These are phyloP conservation scores for Schrenkiella parvula DNA, from an alignment of 345 rosid genomes.

Conservation along the genomic window DNA sequence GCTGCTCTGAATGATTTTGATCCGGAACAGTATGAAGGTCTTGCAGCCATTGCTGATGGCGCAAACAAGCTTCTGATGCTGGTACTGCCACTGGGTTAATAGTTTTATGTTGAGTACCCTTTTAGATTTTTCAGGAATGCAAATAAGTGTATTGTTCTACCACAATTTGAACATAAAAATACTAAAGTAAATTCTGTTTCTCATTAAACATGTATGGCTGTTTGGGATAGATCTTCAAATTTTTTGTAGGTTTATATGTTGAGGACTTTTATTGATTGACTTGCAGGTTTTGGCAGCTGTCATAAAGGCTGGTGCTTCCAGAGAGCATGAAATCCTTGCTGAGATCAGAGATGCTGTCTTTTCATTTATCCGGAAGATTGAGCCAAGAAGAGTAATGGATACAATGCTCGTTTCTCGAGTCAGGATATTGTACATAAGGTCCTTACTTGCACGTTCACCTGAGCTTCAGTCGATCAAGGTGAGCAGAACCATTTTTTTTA, in stretches of 20 bases:
- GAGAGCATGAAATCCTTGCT: slow-evolving; percentile 99
- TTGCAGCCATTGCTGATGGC: slow-evolving; percentile 99
- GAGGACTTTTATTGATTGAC: background rate
- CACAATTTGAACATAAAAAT: background rate
- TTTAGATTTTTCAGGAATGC: background rate
- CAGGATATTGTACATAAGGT: slow-evolving; percentile 90
- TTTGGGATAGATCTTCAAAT: background rate
- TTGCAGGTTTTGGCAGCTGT: slow-evolving; percentile 98
- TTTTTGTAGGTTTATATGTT: background rate
- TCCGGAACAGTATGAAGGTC: slow-evolving; percentile 87
- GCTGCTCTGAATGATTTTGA: slow-evolving; percentile 89
- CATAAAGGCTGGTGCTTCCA: slow-evolving; percentile 98
- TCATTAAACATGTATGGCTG: background rate
- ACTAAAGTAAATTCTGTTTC: background rate
- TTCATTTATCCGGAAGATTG: slow-evolving; percentile 89
- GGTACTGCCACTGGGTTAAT: slow-evolving; percentile 56
- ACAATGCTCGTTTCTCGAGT: slow-evolving; percentile 99
- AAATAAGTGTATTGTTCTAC: background rate
- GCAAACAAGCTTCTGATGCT: slow-evolving; percentile 99
- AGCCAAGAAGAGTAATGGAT: slow-evolving; percentile 94
- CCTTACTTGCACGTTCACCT: slow-evolving; percentile 92
- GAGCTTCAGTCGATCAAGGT: slow-evolving; percentile 99
- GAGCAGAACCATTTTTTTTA: background rate
- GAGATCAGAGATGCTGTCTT: slow-evolving; percentile 96
- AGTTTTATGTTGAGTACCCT: background rate